A percentile compares a stretch with the other conserved stretches of the same genome.
Conservation (phyloP, 306 rosid species). For the Spatholobus suberectus region DNA sequence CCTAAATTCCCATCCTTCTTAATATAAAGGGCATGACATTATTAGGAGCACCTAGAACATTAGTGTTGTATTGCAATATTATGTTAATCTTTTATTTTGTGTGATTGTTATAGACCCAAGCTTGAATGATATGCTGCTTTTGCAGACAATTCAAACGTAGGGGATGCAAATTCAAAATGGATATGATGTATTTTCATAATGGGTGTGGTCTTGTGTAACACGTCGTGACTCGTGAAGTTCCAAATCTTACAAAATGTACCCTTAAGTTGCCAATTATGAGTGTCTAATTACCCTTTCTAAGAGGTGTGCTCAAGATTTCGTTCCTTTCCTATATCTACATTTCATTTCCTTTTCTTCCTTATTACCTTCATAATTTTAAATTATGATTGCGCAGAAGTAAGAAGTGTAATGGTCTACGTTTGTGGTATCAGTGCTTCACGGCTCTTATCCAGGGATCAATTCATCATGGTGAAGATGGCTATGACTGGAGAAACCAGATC, state of each 20-base stretch:
- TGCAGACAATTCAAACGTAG: neutral
- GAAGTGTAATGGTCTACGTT: neutral
- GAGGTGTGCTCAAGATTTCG: neutral
- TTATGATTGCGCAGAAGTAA: neutral
- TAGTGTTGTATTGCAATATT: neutral
- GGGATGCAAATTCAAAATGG: neutral
- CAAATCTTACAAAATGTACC: neutral
- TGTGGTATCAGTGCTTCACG: no score
- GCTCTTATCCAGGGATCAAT: no score
- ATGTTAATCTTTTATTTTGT: neutral
- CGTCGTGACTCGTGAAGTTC: neutral
- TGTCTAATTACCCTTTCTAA: neutral
- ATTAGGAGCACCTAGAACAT: conserved; percentile 9
- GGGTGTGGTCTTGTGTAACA: neutral
- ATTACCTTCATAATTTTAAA: neutral
- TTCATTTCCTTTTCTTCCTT: neutral
- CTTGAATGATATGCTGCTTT: neutral
- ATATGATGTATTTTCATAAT: conserved; percentile 1
- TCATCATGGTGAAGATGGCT: no score
- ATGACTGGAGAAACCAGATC: no score
- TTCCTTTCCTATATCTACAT: neutral
- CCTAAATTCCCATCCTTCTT: neutral
- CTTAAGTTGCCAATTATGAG: neutral
- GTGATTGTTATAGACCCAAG: neutral
- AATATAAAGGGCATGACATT: neutral